Evolutionary conservation across 1,139 yeast species (phyloP), one percentile per base, ranked within the genome.

Genomic region (Geotrichum reessii): DNA sequence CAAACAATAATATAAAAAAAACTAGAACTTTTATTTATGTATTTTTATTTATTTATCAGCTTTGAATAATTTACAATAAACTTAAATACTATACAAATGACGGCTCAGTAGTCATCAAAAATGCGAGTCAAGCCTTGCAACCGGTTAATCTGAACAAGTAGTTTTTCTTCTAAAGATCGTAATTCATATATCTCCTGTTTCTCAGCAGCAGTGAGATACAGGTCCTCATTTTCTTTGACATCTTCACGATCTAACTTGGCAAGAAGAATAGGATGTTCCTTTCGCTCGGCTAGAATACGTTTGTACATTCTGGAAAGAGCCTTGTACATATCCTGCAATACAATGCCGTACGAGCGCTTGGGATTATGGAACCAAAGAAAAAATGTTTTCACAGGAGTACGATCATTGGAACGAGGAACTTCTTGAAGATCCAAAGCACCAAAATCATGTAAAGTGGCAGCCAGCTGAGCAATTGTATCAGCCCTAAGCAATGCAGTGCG

Each of bases 301-400:
- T 78, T 78, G 59, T 87, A 73, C 21, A 85, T 72, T 61, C 83
- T 82, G 1, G 87, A 87, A 81, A 91, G 85, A 60, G 84, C 82
- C 76, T 83, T 84, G 64, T 87, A 79, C 42, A 85, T 67, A 59
- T 81, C 81, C 60, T 84, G 84, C 55, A 77, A 74, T 64, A 85
- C 67, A 42, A 79, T 76, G 37, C 75, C 72, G 61, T 78, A 78
- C 2, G 84, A 80, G 57, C 80, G 78, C 33, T 70, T 71, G n/a
- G 81, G 78, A 57, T 83, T 83, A 65, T 85, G 87, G 69, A 90
- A 81, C 79, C 90, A 93, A 52, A 93, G 79, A 69, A 84, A 93
- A 52, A 87, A 86, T 0, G 97, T 86, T 65, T 95, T 84, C 49
- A 90, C 85, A 0, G 98, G 97, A 1, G 96, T 93, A 63, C 99